Evolutionary conservation across 768 basidiomycete genomes (phyloP), one percentile per base, ranked within the genome.

Genomic region (Podaxis sp.): DNA sequence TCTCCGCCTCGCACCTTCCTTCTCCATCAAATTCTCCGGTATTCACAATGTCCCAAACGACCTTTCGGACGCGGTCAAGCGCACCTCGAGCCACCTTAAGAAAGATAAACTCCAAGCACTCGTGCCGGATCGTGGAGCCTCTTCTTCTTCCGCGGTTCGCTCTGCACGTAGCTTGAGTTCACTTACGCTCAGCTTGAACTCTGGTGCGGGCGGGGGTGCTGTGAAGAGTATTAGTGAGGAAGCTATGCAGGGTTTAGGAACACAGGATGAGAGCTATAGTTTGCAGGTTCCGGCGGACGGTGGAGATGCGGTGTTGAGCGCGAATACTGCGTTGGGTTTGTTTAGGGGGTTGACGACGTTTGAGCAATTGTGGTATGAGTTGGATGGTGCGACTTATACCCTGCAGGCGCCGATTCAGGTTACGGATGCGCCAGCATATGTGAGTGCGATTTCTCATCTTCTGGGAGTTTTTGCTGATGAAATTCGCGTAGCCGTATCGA

Each of bases 261-360:
- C 75, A n/a, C 77, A 88, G 50, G 77, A 80, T 54, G 90, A 93
- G 73, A 76, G 77, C 2, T 92, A 92, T 74, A 76, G 74, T 0
- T 77, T 92, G 33, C 74, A 68, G 15, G 74, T 92, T 15, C 87
- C 88, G 2, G 71, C 73, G 6, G 79, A 86, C 65, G 89, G 89
- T 9, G 77, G 80, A 0, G 71, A 71, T 24, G 89, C 86, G 15
- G 77, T 73, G 1, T 72, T 94, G 59, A 73, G 67, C 0, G 88
- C 90, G 12, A 87, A 83, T 66, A 85, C 86, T 47, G 84, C 87
- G 0, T 73, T 92, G 55, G 91, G 91, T 0, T 70, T 92, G 54
- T 82, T 87, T 68, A 77, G 91, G 62, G 92, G 91, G 9, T 70
- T 93, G 67, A 87, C 89, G 3, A 93, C 90, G 3, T 93, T 94